A percentile compares a stretch with the other conserved stretches of the same genome.
Evolutionary conservation across 306 rosid genomes (phyloP).

Genomic region (peach (Prunus persica)): DNA sequence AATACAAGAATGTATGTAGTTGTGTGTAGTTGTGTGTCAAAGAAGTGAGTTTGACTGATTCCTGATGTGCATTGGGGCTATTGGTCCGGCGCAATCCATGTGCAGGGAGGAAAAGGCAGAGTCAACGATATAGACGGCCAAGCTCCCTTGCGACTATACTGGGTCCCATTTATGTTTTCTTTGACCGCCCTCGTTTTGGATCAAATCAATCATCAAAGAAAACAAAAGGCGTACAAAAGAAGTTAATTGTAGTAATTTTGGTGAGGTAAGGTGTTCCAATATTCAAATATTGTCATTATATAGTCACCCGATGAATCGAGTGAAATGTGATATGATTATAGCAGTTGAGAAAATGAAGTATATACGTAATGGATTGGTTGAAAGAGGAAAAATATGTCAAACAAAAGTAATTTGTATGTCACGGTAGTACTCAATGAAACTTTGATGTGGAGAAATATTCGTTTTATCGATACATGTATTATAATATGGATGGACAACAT

Average conservation of each 20-base stretch:
- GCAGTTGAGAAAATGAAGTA: background rate
- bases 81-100: conserved; percentile 31
- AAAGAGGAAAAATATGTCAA: background rate
- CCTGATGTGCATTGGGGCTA: conserved; percentile 1
- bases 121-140: conserved; percentile 38
- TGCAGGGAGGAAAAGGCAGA: conserved; percentile 5
- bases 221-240: background rate
- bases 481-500: too few relatives aligned
- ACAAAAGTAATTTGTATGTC: background rate
- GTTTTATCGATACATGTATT: too few relatives aligned
- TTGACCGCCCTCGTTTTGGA: conserved; percentile 19
- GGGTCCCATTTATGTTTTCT: conserved; percentile 14
- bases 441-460: too few relatives aligned
- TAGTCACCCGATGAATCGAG: background rate
- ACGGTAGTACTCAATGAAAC: background rate
- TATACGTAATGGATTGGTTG: background rate
- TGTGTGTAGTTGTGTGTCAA: conserved; percentile 9
- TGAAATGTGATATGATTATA: background rate
- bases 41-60: conserved; percentile 21
- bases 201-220: background rate
- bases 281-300: background rate
- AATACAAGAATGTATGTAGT: background rate
- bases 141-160: background rate
- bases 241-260: background rate
- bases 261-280: background rate